Evolutionary conservation across 257 asterid genomes (phyloP).

Genomic region (Plectranthus barbatus): DNA sequence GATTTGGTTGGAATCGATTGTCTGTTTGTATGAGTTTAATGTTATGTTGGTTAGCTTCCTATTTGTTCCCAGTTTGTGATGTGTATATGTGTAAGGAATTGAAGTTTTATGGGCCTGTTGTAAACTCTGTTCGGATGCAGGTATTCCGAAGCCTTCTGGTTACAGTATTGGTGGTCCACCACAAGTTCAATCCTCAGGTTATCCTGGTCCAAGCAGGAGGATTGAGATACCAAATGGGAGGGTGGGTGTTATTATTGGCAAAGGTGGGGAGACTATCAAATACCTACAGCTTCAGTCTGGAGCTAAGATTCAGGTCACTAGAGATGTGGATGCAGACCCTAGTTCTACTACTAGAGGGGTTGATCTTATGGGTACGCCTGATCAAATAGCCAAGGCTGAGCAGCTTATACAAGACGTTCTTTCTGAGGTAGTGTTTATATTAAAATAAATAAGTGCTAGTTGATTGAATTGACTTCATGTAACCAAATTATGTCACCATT

Average conservation of each 20-base stretch:
- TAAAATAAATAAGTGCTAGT: not conserved
- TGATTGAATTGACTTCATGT: not conserved
- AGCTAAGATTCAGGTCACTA: slow-evolving; percentile 90
- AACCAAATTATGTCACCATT: not conserved
- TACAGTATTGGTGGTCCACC: slow-evolving; percentile 26
- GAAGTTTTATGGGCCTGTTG: not conserved
- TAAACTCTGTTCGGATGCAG: slow-evolving; percentile 18
- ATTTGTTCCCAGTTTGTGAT: not conserved
- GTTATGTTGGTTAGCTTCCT: not conserved
- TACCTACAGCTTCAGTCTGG: slow-evolving; percentile 76
- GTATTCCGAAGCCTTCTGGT: slow-evolving; percentile 29
- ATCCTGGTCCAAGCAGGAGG: slow-evolving; percentile 53
- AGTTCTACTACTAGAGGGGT: slow-evolving; percentile 57
- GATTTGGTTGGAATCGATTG: not conserved
- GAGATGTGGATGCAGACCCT: slow-evolving; percentile 76
- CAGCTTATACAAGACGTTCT: slow-evolving; percentile 57
- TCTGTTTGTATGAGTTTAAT: not conserved
- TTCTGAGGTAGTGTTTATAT: slow-evolving; percentile 41
- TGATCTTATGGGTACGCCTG: slow-evolving; percentile 71
- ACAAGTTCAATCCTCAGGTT: slow-evolving; percentile 39
- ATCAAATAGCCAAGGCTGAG: slow-evolving; percentile 68
- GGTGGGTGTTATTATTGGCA: slow-evolving; percentile 93
- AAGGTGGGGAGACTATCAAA: slow-evolving; percentile 89
- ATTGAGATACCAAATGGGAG: slow-evolving; percentile 79
- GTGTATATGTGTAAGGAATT: not conserved